These are phyloP conservation scores for Tetrahymena malaccensis DNA, from an alignment of 73 alveolate species.

Conservation along the genomic window DNA sequence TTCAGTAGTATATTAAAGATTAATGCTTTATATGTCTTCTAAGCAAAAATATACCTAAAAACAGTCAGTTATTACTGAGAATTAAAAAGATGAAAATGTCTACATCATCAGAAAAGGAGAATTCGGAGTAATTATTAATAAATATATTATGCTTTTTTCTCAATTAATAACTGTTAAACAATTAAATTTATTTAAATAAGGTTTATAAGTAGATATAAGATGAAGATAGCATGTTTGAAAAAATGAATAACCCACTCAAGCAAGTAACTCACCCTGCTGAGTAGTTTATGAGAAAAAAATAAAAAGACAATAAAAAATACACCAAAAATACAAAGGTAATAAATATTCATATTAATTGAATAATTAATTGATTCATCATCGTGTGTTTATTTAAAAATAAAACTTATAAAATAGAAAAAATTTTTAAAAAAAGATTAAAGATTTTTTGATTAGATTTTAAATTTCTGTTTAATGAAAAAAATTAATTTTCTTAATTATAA, in stretches of 20 bases:
- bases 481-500: no score
- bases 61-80: not conserved
- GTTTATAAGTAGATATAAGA: not conserved
- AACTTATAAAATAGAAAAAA: no score
- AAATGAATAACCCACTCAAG: not conserved
- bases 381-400: no score
- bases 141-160: no score
- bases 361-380: not conserved
- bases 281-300: not conserved
- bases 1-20: not conserved
- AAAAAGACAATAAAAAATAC: not conserved
- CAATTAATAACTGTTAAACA: no score
- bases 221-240: not conserved
- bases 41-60: not conserved
- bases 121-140: not conserved
- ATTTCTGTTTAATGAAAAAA: not conserved
- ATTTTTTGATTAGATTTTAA: not conserved
- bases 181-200: not conserved
- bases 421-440: no score
- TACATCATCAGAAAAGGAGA: not conserved
- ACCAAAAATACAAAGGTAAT: not conserved
- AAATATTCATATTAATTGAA: no score
- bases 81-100: not conserved
- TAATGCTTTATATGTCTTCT: not conserved
- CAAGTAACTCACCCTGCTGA: not conserved